Conservation (phyloP, 2,329 filamentous ascomycete genomes). For the Aureobasidium sp. region DNA sequence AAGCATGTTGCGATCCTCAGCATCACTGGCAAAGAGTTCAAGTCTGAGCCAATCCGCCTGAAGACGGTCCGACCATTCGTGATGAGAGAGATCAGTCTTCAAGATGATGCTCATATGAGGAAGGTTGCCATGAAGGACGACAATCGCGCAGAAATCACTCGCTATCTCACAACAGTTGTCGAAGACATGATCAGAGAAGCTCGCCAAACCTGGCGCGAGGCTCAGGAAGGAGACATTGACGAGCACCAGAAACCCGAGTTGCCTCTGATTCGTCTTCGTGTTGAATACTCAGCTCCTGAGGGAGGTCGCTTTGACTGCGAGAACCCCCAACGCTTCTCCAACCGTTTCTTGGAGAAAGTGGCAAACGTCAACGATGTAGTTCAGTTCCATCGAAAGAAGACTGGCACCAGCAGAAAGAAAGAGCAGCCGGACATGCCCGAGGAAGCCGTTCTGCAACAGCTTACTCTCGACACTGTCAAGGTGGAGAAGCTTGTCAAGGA, state of each 20-base stretch:
- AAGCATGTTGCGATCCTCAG: slow-evolving; percentile 86
- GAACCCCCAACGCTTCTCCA: slow-evolving; percentile 93
- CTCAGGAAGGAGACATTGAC: slow-evolving; percentile 57
- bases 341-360: slow-evolving; percentile 80
- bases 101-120: slow-evolving; percentile 67
- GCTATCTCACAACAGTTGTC: slow-evolving; percentile 67
- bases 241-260: slow-evolving; percentile 58
- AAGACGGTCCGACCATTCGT: slow-evolving; percentile 88
- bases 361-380: slow-evolving; percentile 93
- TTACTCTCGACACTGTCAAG: slow-evolving; percentile 68
- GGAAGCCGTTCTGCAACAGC: slow-evolving; percentile 50
- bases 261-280: slow-evolving; percentile 79
- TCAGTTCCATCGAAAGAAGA: slow-evolving; percentile 85
- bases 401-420: slow-evolving; percentile 42
- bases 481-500: slow-evolving; percentile 85
- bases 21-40: slow-evolving; percentile 75
- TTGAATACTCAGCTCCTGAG: slow-evolving; percentile 80
- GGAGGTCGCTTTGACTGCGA: slow-evolving; percentile 83
- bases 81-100: slow-evolving; percentile 70
- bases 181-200: slow-evolving; percentile 83
- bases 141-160: slow-evolving; percentile 72
- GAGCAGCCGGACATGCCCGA: slow-evolving; percentile 54
- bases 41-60: slow-evolving; percentile 69
- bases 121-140: slow-evolving; percentile 72
- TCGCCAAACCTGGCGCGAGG: slow-evolving; percentile 66